phyloP scores from a whole-genome alignment of 176 grass and related monocot species.

The Dendrocalamus sinicus region DNA sequence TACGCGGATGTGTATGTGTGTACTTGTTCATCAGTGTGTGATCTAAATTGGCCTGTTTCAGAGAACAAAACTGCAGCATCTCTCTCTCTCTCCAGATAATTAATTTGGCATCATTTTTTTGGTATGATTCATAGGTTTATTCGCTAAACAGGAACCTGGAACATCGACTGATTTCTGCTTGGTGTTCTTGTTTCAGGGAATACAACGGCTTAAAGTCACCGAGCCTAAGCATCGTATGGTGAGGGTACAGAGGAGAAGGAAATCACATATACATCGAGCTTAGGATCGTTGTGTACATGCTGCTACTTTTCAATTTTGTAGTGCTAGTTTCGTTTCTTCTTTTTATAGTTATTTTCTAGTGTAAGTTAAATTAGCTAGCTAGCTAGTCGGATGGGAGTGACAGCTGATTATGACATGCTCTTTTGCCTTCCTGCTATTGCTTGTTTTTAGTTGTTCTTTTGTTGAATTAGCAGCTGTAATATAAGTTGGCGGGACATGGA shows the following conservation, averaged over 20 bases:
- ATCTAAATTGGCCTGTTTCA: background rate
- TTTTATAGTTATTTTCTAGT: background rate
- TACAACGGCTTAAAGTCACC: background rate
- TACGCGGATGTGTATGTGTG: background rate
- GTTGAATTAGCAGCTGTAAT: slow-evolving; percentile 49
- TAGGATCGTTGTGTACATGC: background rate
- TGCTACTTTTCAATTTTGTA: slow-evolving; percentile 54
- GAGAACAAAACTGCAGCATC: too few relatives aligned
- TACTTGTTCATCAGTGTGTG: background rate
- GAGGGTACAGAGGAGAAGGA: background rate
- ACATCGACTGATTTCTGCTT: slow-evolving; percentile 7
- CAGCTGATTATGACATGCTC: background rate
- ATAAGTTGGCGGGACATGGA: slow-evolving; percentile 41
- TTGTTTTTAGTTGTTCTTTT: slow-evolving; percentile 44
- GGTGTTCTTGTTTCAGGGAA: slow-evolving; percentile 13
- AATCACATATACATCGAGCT: background rate
- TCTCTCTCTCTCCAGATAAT: background rate
- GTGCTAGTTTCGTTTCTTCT: background rate
- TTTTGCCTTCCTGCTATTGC: background rate
- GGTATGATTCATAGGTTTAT: background rate
- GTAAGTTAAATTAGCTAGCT: slow-evolving; percentile 18
- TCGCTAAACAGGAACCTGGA: background rate
- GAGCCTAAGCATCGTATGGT: background rate
- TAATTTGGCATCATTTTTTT: background rate
- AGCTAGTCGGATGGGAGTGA: slow-evolving; percentile 15